Base-by-base conservation (phyloP, 495 filamentous ascomycete genomes). In the Xeromyces bisporus region DNA sequence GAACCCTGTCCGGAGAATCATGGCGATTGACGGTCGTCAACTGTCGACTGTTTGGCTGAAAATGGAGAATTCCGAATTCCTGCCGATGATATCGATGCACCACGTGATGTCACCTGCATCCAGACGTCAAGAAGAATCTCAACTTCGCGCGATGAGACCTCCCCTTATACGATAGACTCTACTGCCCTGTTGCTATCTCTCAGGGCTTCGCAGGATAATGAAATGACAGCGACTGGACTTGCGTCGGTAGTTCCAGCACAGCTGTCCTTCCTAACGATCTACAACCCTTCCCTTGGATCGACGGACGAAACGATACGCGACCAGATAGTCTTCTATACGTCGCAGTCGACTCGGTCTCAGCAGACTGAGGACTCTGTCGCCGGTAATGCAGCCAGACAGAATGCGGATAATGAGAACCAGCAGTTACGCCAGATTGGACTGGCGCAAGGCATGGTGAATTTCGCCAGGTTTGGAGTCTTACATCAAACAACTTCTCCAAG, bases 391-490 rank as follows among this genome's bases (percentile, higher is more conserved):
- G 63, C 61, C 25, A 79, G 83, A 7, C 38, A 64, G 3, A 55
- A 55, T 11, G 64, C 66, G 24, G 70, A 80, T 41, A 65, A 79
- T 31, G 67, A 64, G 36, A 92, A 96, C 49, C 77, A 87, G 56
- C 75, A 69, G 39, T 53, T 96, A 44, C 70, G 91, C 38, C 83
- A 92, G 57, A 80, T 97, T 50, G 89, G 89, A n/a, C 69, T 97
- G 40, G 91, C 89, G 31, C 89, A 99, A 61, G 89, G 85, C 32
- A 93, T 96, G 73, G 82, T 93, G 35, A 78, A 77, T 51, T 96
- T 99, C 56, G 79, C 80, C 39, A 73, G 64, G 75, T 80, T n/a
- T 50, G 31, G 56, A 34, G 28, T 34, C 15, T 32, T 26, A 24
- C 9, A 29, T 6, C 18, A n/a, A 12, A 16, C 17, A 20, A 23